Percentiles rank a stretch among this genome's conserved stretches.
Conservation (phyloP, 1,284 basidiomycete species). For the Moesziomyces sp. region DNA sequence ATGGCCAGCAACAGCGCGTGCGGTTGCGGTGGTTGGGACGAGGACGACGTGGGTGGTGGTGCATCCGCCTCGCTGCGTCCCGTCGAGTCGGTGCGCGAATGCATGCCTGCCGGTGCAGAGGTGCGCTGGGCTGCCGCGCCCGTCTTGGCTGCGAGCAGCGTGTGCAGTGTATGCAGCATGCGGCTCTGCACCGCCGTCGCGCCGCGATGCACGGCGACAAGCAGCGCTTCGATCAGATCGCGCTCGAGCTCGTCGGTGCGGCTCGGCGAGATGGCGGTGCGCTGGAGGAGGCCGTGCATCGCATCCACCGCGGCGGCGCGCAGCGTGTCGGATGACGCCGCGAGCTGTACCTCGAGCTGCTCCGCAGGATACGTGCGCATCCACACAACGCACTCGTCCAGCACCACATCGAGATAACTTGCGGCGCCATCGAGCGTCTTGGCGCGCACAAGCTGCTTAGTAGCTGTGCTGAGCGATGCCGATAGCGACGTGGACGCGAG, state of each 20-base stretch:
- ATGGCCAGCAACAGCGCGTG: constrained; percentile 78
- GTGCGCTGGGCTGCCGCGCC: constrained; percentile 14
- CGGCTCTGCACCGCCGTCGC: constrained; percentile 73
- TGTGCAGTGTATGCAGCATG: constrained; percentile 88
- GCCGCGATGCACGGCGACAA: constrained; percentile 75
- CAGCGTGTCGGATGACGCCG: constrained; percentile 68
- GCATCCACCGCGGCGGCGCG: constrained; percentile 81
- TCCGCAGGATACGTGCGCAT: constrained; percentile 28
- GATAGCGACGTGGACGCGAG: constrained; percentile 25
- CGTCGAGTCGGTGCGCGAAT: constrained; percentile 20
- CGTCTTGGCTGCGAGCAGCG: constrained; percentile 69
- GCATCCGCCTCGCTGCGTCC: constrained; percentile 13
- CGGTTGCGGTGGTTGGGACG: constrained; percentile 10
- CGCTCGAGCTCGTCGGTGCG: constrained; percentile 73
- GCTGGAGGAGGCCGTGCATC: constrained; percentile 81
- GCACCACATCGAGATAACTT: constrained; percentile 37
- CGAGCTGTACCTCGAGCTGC: constrained; percentile 5
- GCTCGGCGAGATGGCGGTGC: constrained; percentile 78
- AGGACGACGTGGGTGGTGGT: background rate
- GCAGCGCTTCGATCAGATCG: constrained; percentile 79
- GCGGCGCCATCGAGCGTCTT: constrained; percentile 7
- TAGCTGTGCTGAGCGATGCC: constrained; percentile 23
- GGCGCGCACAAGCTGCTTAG: constrained; percentile 17
- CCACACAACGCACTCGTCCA: constrained; percentile 34
- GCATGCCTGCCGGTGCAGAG: constrained; percentile 3